Evolutionary conservation across 768 basidiomycete species (phyloP).

Genomic region (Krasilnikovozyma curviuscula): DNA sequence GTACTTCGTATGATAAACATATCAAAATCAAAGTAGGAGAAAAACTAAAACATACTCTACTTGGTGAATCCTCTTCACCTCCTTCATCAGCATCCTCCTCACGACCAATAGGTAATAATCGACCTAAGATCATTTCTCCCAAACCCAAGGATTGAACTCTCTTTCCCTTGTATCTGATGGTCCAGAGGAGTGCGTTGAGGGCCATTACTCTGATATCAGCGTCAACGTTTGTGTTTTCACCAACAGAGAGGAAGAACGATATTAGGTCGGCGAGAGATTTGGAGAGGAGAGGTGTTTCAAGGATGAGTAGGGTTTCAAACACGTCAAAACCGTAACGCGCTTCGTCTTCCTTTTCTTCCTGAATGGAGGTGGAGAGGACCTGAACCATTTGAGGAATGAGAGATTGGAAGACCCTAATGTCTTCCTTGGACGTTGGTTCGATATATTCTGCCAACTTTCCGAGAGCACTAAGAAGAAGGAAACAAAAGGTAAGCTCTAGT

Average conservation of each 20-base stretch:
- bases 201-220: slow-evolving; percentile 68
- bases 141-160: slow-evolving; percentile 75
- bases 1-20: not conserved
- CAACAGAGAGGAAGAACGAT: slow-evolving; percentile 67
- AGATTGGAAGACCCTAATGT: slow-evolving; percentile 71
- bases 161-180: slow-evolving; percentile 94
- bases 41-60: slow-evolving; percentile 41
- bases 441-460: slow-evolving; percentile 88
- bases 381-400: slow-evolving; percentile 73
- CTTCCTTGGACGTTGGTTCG: slow-evolving; percentile 62
- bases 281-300: slow-evolving; percentile 83
- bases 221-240: slow-evolving; percentile 56
- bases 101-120: slow-evolving; percentile 80
- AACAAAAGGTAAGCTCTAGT: not conserved
- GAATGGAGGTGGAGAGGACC: slow-evolving; percentile 68
- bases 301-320: slow-evolving; percentile 81
- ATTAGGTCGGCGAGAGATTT: slow-evolving; percentile 73
- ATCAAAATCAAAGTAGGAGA: not conserved
- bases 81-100: slow-evolving; percentile 90
- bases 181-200: slow-evolving; percentile 88
- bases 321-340: slow-evolving; percentile 87
- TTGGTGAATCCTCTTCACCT: slow-evolving; percentile 41
- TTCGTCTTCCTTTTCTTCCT: slow-evolving; percentile 53
- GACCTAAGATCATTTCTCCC: slow-evolving; percentile 66
- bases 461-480: slow-evolving; percentile 32